Percentiles rank a stretch among this genome's conserved stretches.
These are phyloP conservation scores for Candida chilensis DNA, from an alignment of 805 yeast species.

Conservation along the genomic window DNA sequence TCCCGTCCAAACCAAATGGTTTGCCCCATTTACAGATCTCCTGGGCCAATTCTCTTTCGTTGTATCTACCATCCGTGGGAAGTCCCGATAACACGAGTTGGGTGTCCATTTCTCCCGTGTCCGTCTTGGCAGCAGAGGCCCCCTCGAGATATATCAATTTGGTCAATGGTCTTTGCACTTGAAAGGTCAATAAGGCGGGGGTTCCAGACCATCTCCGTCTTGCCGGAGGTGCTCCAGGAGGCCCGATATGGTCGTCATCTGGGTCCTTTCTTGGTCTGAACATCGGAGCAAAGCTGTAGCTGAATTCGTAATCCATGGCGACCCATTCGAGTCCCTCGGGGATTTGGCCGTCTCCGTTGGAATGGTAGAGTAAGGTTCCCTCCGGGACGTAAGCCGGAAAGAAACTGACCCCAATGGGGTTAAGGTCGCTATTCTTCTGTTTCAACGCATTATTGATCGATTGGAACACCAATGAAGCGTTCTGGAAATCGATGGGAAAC, in stretches of 20 bases:
- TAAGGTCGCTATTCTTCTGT: conserved; percentile 39
- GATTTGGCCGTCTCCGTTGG: conserved; percentile 27
- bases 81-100: conserved; percentile 31
- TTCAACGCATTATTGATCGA: conserved; percentile 43
- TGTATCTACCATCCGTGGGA: conserved; percentile 4
- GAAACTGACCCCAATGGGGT: conserved; percentile 48
- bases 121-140: conserved; percentile 55
- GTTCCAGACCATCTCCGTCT: conserved; percentile 2
- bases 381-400: conserved; percentile 54
- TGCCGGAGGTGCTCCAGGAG: conserved; percentile 2
- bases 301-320: conserved; percentile 57
- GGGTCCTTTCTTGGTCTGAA: conserved; percentile 2
- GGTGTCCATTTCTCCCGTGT: conserved; percentile 55
- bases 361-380: conserved; percentile 50
- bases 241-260: background rate
- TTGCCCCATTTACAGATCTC: conserved; percentile 48
- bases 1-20: conserved; percentile 48
- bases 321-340: conserved; percentile 51
- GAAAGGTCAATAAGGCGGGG: conserved; percentile 32
- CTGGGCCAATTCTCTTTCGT: conserved; percentile 37
- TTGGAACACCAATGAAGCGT: conserved; percentile 49
- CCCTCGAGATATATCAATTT: conserved; percentile 51
- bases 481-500: conserved; percentile 33
- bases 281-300: conserved; percentile 36
- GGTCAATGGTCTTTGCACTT: conserved; percentile 35